phyloP scores from a whole-genome alignment of 208 protist species.

The Leishmania amazonensis region DNA sequence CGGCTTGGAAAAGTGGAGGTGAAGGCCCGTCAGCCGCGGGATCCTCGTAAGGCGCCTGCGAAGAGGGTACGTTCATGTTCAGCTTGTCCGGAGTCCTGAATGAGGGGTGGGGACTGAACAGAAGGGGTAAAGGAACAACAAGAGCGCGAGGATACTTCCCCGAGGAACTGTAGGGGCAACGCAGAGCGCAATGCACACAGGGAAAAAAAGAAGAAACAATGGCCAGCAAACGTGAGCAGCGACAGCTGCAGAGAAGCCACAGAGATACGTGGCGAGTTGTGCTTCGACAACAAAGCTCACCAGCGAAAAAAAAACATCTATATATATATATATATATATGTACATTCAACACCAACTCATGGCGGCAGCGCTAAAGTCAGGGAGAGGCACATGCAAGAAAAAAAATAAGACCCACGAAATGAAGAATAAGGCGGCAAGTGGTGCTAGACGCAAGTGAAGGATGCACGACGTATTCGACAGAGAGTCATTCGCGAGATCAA shows the following conservation, averaged over 20 bases:
- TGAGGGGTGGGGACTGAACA: background rate
- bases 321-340: no score
- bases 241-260: background rate
- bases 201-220: background rate
- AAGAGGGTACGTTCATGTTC: background rate
- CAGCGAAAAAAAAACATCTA: no score
- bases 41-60: background rate
- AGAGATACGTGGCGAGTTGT: background rate
- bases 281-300: no score
- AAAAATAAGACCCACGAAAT: background rate
- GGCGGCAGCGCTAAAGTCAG: no score
- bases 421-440: background rate
- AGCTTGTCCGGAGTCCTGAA: background rate
- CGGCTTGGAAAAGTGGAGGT: background rate
- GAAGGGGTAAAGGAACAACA: background rate
- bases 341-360: no score
- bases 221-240: background rate
- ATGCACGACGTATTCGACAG: background rate
- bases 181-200: background rate
- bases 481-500: background rate
- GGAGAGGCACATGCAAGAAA: background rate
- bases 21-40: background rate
- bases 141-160: background rate
- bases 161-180: background rate
- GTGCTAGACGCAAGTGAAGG: background rate